A percentile compares a stretch with the other conserved stretches of the same genome.
phyloP scores from a whole-genome alignment of 345 rosid species.

The Reutealis trisperma region DNA sequence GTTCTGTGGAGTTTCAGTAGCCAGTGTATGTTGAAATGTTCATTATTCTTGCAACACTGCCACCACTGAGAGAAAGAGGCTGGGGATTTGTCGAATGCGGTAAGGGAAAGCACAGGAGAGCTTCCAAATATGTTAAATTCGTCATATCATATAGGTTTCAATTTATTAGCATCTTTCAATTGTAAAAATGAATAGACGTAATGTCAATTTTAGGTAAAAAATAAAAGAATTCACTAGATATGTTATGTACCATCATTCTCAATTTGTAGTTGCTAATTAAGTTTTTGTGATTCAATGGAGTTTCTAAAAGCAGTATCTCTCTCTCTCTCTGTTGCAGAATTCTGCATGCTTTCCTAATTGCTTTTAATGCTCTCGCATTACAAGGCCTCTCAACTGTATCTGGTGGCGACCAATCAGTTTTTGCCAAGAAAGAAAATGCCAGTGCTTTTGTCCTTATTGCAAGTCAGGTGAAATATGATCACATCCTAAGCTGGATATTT shows the following conservation, averaged over 20 bases:
- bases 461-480: slow-evolving; percentile 60
- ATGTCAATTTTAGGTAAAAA: background rate
- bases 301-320: slow-evolving; percentile 10
- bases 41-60: background rate
- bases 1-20: background rate
- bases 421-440: slow-evolving; percentile 63
- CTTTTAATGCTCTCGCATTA: slow-evolving; percentile 60
- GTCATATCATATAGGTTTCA: background rate
- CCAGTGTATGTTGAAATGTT: background rate
- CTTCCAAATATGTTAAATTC: background rate
- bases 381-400: slow-evolving; percentile 51
- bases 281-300: background rate
- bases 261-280: background rate
- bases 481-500: background rate
- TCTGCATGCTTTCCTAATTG: slow-evolving; percentile 65
- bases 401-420: slow-evolving; percentile 50
- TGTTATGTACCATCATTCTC: background rate
- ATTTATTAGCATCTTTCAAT: background rate
- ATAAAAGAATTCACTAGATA: background rate
- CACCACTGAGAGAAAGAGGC: background rate
- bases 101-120: background rate
- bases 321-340: slow-evolving; percentile 42
- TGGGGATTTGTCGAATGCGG: background rate
- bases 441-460: slow-evolving; percentile 69
- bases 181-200: background rate